These are phyloP conservation scores for Rhododendron henanense DNA, from an alignment of 148 eudicot genomes.

Conservation along the genomic window DNA sequence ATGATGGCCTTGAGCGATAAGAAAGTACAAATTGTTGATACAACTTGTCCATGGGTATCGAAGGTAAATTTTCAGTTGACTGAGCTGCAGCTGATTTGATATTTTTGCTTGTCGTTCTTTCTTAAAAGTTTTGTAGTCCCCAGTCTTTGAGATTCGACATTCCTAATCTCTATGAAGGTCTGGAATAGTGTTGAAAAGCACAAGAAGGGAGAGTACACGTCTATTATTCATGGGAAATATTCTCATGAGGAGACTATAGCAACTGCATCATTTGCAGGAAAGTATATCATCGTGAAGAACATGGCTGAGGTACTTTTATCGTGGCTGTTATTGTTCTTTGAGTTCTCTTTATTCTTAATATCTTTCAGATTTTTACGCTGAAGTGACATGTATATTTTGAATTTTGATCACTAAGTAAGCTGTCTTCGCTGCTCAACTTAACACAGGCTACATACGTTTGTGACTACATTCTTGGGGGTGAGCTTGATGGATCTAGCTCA, in stretches of 20 bases:
- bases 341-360: neutral
- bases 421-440: neutral
- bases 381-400: neutral
- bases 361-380: neutral
- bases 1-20: slow-evolving; percentile 74
- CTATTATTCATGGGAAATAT: slow-evolving; percentile 97
- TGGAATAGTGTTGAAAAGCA: slow-evolving; percentile 95
- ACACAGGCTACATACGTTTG: slow-evolving; percentile 83
- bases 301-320: slow-evolving; percentile 69
- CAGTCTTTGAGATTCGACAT: neutral
- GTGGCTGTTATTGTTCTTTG: slow-evolving; percentile 1
- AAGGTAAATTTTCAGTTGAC: slow-evolving; percentile 47
- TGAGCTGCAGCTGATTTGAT: slow-evolving; percentile 13
- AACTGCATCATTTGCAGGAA: slow-evolving; percentile 95
- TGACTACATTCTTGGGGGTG: slow-evolving; percentile 90
- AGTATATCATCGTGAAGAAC: slow-evolving; percentile 72
- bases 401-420: neutral
- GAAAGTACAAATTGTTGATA: slow-evolving; percentile 92
- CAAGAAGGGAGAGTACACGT: slow-evolving; percentile 90
- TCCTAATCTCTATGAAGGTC: slow-evolving; percentile 42
- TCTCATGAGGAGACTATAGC: slow-evolving; percentile 94
- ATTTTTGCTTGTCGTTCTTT: neutral
- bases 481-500: slow-evolving; percentile 98
- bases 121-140: neutral
- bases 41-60: slow-evolving; percentile 98